phyloP scores from a whole-genome alignment of 441 rosid species.

The Breynia disticha region DNA sequence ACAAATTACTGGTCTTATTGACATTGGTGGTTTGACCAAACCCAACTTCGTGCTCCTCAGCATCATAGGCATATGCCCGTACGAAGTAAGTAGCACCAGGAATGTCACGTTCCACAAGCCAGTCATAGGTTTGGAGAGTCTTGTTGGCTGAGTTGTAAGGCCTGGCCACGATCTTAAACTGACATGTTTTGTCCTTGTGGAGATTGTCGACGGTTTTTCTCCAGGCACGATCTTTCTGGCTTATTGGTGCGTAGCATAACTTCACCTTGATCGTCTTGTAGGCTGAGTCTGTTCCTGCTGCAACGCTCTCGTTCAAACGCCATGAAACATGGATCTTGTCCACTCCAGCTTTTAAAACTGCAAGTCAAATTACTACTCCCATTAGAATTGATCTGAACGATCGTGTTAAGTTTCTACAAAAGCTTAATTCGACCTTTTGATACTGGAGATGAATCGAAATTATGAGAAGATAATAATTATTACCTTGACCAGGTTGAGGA shows the following conservation, averaged over 20 bases:
- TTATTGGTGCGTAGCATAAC: slow-evolving; percentile 54
- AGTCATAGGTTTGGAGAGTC: slow-evolving; percentile 20
- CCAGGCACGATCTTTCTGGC: slow-evolving; percentile 64
- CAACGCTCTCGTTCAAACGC: slow-evolving; percentile 31
- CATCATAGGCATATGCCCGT: slow-evolving; percentile 43
- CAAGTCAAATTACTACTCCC: not conserved
- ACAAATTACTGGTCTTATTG: slow-evolving; percentile 27
- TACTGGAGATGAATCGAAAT: not conserved
- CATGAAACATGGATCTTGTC: slow-evolving; percentile 47
- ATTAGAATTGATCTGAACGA: no score
- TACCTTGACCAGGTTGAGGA: slow-evolving; percentile 30
- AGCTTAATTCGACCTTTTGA: no score
- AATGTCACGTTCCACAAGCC: slow-evolving; percentile 36
- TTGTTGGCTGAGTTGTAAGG: slow-evolving; percentile 19
- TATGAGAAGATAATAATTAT: not conserved
- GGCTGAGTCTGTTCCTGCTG: slow-evolving; percentile 29
- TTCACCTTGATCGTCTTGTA: slow-evolving; percentile 39
- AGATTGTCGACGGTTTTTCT: slow-evolving; percentile 46
- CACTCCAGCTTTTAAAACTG: slow-evolving; percentile 46
- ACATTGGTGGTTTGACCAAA: slow-evolving; percentile 49
- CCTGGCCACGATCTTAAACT: slow-evolving; percentile 19
- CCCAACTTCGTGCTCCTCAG: slow-evolving; percentile 23
- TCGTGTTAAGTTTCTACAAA: no score
- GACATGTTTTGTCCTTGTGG: slow-evolving; percentile 61
- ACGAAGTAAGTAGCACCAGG: slow-evolving; percentile 54